Percentiles rank a stretch among this genome's conserved stretches.
Evolutionary conservation across 345 rosid genomes (phyloP).

Genomic region (Trapa bicornis): DNA sequence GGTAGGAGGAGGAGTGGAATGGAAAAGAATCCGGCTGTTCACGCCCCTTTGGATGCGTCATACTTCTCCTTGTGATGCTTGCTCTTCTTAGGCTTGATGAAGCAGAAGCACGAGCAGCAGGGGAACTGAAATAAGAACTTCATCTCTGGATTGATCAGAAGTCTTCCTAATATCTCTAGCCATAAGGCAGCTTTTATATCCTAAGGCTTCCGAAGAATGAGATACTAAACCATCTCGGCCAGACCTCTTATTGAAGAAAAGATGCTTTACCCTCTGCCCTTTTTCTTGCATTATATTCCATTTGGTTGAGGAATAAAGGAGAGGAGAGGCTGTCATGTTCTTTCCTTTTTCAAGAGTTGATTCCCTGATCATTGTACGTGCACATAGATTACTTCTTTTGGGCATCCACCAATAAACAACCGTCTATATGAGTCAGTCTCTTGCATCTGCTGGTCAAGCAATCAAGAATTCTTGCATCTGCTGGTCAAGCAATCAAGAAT

Average conservation of each 20-base stretch:
- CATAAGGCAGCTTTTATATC: not conserved
- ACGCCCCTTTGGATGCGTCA: not conserved
- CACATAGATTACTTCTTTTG: too few relatives aligned
- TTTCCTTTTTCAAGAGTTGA: not conserved
- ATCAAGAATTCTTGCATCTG: too few relatives aligned
- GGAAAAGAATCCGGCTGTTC: not conserved
- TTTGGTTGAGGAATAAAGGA: not conserved
- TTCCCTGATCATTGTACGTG: not conserved
- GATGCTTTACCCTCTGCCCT: slow-evolving; percentile 5
- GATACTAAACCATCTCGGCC: too few relatives aligned
- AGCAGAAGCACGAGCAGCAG: slow-evolving; percentile 14
- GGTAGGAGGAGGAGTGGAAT: not conserved
- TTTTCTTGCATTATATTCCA: not conserved
- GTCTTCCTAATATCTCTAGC: not conserved
- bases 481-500: too few relatives aligned
- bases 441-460: too few relatives aligned
- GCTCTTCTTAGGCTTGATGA: slow-evolving; percentile 10
- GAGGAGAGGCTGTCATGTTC: not conserved
- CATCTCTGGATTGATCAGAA: slow-evolving; percentile 6
- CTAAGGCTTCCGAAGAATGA: not conserved
- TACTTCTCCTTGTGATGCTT: slow-evolving; percentile 1
- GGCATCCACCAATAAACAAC: too few relatives aligned
- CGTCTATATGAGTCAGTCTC: too few relatives aligned
- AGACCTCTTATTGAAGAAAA: not conserved
- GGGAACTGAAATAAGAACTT: slow-evolving; percentile 12